Base-by-base conservation (phyloP, 2,329 filamentous ascomycete genomes). In the Aurifilum marmelostoma region DNA sequence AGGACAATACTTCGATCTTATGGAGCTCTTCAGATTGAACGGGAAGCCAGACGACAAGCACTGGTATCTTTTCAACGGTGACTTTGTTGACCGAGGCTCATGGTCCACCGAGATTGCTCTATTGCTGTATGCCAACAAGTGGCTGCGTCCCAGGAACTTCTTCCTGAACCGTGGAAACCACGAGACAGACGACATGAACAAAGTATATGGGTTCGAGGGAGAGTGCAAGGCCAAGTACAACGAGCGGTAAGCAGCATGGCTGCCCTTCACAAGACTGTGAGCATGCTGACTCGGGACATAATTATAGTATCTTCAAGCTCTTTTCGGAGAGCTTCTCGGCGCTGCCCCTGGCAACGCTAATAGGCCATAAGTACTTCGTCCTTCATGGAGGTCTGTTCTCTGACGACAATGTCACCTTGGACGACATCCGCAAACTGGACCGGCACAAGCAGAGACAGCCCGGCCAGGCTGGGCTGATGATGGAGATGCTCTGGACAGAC, bases 401-500 rank as follows among this genome's bases (percentile, higher is more conserved):
- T 1, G 92, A 98, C 77, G 96, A 99, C 81, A 96, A 92, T 74
- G 87, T 95, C 72, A 94, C 92, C 0, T 83, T 99, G 65, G 93
- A 98, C 74, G 95, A 99, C 77, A 97, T 99, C 74, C 89, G 96
- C 73, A 97, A 97, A 82, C 84, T 98, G 69, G 91, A 98, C 81
- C 87, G 95, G 73, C 94, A 97, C 82, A 89, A 88, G 78, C 96
- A 98, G 81, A 88, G 93, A 71, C 95, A 98, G 76, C 95, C 96
- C 2, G 96, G 96, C 41, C 96, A 99, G 79, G 83, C 92, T 63
- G 96, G 96, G 18, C 83, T 99, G 75, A 99, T 99, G 96, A 99
- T 99, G 96, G 96, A 99, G 82, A 99, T 99, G 96, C 87, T 99
- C 61, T 99, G 96, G 96, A 98, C 96, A 0, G 96, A 99, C 78